Conservation (phyloP, 306 rosid genomes). For the Sesbania bispinosa region DNA sequence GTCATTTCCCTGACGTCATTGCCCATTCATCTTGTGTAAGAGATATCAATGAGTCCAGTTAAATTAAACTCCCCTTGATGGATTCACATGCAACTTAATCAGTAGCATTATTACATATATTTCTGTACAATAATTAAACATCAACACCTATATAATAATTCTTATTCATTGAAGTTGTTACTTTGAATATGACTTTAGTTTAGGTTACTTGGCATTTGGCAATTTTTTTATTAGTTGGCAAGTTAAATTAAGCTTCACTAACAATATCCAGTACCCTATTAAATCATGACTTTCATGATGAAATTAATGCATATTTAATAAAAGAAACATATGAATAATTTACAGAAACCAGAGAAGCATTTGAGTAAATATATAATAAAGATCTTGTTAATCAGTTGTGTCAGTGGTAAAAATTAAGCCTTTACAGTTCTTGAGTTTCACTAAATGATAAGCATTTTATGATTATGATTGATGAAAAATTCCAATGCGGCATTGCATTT, state of each 20-base stretch:
- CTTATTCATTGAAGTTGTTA: not conserved
- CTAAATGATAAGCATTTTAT: not conserved
- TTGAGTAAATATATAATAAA: too few species aligned
- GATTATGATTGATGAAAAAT: too few species aligned
- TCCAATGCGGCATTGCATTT: not conserved
- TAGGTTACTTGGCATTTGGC: too few species aligned
- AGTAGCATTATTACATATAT: not conserved
- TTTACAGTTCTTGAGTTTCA: not conserved
- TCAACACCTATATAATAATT: not conserved
- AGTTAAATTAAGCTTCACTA: not conserved
- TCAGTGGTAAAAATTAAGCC: too few species aligned
- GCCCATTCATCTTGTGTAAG: not conserved
- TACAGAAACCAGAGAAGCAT: too few species aligned
- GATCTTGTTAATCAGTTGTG: not conserved
- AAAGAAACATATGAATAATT: not conserved
- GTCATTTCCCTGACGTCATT: conserved; percentile 6
- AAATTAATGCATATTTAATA: too few species aligned
- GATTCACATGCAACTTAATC: not conserved
- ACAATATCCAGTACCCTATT: not conserved
- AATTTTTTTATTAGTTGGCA: too few species aligned
- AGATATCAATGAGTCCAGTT: not conserved
- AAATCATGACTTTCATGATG: not conserved
- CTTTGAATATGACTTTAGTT: not conserved
- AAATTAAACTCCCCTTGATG: not conserved
- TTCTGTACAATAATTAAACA: not conserved